Base-by-base conservation (phyloP, 495 filamentous ascomycete species). In the Aspergillus sparsus region DNA sequence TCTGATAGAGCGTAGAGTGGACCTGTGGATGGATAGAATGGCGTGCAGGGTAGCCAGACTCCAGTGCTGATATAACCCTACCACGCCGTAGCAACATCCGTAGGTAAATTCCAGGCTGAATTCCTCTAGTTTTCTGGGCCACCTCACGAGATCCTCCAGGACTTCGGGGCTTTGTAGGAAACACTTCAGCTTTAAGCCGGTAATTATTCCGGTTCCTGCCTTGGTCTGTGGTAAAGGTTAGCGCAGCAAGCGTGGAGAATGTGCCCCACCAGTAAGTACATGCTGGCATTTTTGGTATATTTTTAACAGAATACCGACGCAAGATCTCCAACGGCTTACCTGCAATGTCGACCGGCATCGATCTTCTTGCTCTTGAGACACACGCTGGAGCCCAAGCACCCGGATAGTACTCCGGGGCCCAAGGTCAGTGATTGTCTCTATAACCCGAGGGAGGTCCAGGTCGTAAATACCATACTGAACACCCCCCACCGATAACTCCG, bases 11-110 rank as follows among this genome's bases (percentile, higher is more conserved):
- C 45, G 55, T 8, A 57, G 35, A 8, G 55, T 50, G n/a, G 15
- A 27, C n/a, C 32, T 57, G 44, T 57, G 44, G 10, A 57, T 37
- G 44, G 32, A 8, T 3, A 57, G 55, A 12, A 57, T 47, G 7
- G 55, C 32, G n/a, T 37, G 55, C 15, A 57, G n/a, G n/a, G 44
- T 57, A n/a, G 55, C 55, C 12, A 57, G 32, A 31, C 55, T 57
- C 55, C 55, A 57, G 13, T 49, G 31, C 2, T 8, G 0, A 44
- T 11, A 57, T 12, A 34, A 16, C 12, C 55, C 45, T 37, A 3
- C 7, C 5, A 11, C 13, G 11, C 7, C 1, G 55, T 49, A 57
- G 42, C 32, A 36, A 8, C 7, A 16, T 34, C 4, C 42, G 13
- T 37, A 57, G 12, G n/a, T 49, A 12, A 21, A 34, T 34, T 49